Base-by-base conservation (phyloP, 768 basidiomycete species). In the Tricholoma matsutake region DNA sequence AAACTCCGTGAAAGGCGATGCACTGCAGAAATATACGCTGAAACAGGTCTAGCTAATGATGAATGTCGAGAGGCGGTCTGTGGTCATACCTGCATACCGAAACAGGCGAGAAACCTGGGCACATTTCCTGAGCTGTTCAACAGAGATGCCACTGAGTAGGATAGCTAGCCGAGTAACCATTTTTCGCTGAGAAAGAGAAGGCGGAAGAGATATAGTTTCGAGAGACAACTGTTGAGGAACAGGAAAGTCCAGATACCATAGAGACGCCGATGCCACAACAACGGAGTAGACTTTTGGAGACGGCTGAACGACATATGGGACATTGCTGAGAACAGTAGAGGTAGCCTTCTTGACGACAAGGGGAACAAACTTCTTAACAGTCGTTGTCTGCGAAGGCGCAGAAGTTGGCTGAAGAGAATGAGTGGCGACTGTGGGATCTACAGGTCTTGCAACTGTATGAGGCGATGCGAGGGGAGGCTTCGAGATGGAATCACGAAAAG, bases 1-100 rank as follows among this genome's bases (percentile, higher is more conserved):
- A 82, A 89, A 14, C 76, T 59, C 22, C 71, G 75, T 14, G 55
- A 63, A 8, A 92, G 77, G 35, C 81, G 79, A 56, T 79, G 71
- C 11, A 69, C 66, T 0, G 89, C 88, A 10, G 88, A 86, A 4
- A 88, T 76, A 71, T 87, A 87, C 6, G 83, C 90, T 92, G 60
- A 18, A 43, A 51, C 7, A 11, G 32, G 31, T 29, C 28, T n/a
- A 25, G 28, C 45, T 56, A 57, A 52, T 61, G 31, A 66, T 22
- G 31, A 61, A 41, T 54, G 58, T 10, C 3, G 10, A 47, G 20
- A 20, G 18, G 22, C 2, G 22, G 22, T 59, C 57, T 61, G 28
- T 63, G 61, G 43, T 32, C 71, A 64, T 66, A 85, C 87, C 83
- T 72, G 87, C 84, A 70, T 88, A 87, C 54, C 87, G 81, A 66